A percentile compares a stretch with the other conserved stretches of the same genome.
Conservation (phyloP, 2,329 filamentous ascomycete genomes). For the Geosmithia flava region DNA sequence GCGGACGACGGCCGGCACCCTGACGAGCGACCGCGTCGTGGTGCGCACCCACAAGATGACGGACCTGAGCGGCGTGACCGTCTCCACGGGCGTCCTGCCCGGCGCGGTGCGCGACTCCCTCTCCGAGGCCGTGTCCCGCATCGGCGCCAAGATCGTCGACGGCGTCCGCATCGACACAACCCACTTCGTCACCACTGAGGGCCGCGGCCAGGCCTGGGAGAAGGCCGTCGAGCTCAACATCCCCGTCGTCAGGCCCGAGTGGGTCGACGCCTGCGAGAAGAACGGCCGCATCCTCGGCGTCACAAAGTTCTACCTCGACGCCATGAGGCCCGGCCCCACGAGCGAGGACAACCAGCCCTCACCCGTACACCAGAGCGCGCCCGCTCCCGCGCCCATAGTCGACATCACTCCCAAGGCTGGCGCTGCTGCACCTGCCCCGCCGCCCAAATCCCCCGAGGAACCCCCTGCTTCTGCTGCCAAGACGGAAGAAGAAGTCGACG, state of each 20-base stretch:
- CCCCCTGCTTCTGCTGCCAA: slow-evolving; percentile 7
- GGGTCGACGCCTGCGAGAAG: slow-evolving; percentile 92
- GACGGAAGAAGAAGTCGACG: slow-evolving; percentile 15
- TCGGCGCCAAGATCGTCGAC: slow-evolving; percentile 86
- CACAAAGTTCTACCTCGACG: slow-evolving; percentile 91
- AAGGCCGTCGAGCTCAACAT: slow-evolving; percentile 97
- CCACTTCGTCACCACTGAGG: slow-evolving; percentile 95
- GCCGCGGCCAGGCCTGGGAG: slow-evolving; percentile 82
- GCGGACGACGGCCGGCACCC: slow-evolving; percentile 81
- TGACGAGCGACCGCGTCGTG: slow-evolving; percentile 66
- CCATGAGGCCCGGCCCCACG: slow-evolving; percentile 37
- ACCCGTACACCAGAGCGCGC: slow-evolving; percentile 9
- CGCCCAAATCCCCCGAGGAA: slow-evolving; percentile 7
- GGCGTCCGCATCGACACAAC: slow-evolving; percentile 92
- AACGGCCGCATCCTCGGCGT: slow-evolving; percentile 89
- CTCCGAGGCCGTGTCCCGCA: slow-evolving; percentile 64
- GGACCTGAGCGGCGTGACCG: slow-evolving; percentile 86
- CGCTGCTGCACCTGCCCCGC: slow-evolving; percentile 6
- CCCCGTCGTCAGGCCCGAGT: slow-evolving; percentile 90
- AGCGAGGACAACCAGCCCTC: slow-evolving; percentile 20
- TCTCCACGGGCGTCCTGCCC: slow-evolving; percentile 81
- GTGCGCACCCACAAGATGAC: slow-evolving; percentile 98
- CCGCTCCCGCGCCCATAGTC: slow-evolving; percentile 16
- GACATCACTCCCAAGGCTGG: slow-evolving; percentile 16
- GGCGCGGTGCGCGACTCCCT: slow-evolving; percentile 60